Conservation (phyloP, 208 protist genomes). For the Trypanosoma platydactyli region DNA sequence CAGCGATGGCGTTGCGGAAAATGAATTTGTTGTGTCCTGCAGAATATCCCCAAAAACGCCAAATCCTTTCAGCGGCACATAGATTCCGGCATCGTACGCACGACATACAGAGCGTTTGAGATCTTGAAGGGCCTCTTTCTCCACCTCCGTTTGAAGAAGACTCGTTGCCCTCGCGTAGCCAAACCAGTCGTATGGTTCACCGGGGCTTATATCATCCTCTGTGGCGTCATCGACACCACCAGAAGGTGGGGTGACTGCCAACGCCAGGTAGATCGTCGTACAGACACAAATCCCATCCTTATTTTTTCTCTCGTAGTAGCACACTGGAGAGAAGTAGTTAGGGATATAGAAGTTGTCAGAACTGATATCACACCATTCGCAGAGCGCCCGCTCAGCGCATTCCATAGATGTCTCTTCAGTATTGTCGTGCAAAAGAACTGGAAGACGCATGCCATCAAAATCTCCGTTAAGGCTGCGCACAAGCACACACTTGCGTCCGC, state of each 20-base stretch:
- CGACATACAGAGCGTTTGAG: constrained; percentile 36
- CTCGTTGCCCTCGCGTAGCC: constrained; percentile 47
- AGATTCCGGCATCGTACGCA: constrained; percentile 58
- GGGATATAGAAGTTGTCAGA: constrained; percentile 82
- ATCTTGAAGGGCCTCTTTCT: constrained; percentile 53
- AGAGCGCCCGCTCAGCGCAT: constrained; percentile 70
- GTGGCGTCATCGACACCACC: constrained; percentile 53
- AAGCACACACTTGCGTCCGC: constrained; percentile 83
- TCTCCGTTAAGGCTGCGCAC: constrained; percentile 36
- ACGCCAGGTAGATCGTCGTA: constrained; percentile 57
- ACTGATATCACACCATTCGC: constrained; percentile 78
- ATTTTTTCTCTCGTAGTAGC: constrained; percentile 40
- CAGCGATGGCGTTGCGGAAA: constrained; percentile 19
- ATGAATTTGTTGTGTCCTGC: not conserved
- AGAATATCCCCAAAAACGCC: constrained; percentile 73
- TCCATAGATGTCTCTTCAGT: constrained; percentile 48
- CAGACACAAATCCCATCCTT: constrained; percentile 25
- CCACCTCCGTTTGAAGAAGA: constrained; percentile 38
- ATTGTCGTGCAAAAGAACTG: constrained; percentile 36
- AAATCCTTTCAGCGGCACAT: constrained; percentile 50
- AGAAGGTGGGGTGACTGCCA: constrained; percentile 62
- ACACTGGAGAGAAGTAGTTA: constrained; percentile 58
- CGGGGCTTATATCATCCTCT: constrained; percentile 50
- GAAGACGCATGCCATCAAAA: constrained; percentile 39
- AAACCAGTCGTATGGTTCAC: constrained; percentile 84